A percentile compares a stretch with the other conserved stretches of the same genome.
Evolutionary conservation across 331 rosid species (phyloP).

Genomic region (Malus hybrid): DNA sequence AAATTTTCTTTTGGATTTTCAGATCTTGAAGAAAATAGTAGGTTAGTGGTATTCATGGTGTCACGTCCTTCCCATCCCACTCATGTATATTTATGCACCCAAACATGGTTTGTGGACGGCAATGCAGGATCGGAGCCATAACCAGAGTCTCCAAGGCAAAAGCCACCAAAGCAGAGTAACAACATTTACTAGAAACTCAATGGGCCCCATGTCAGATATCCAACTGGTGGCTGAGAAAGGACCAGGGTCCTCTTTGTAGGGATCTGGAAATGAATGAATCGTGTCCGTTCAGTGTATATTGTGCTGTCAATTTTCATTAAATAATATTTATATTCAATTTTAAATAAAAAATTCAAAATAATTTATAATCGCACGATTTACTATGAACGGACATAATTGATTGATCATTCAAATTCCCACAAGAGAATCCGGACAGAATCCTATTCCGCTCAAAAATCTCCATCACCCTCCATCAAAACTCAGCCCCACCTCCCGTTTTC

Average conservation of each 20-base stretch:
- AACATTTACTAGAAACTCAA: background rate
- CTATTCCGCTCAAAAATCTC: background rate
- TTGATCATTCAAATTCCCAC: too few relatives aligned
- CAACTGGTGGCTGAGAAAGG: constrained; percentile 41
- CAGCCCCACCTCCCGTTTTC: constrained; percentile 38
- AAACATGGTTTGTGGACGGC: background rate
- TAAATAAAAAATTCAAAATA: too few relatives aligned
- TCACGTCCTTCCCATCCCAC: background rate
- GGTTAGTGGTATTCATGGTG: background rate
- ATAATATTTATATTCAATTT: too few relatives aligned
- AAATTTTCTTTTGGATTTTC: too few relatives aligned
- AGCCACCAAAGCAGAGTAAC: background rate
- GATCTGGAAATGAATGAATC: too few relatives aligned
- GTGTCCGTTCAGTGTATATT: accelerated
- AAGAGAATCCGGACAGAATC: accelerated
- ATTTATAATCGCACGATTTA: accelerated
- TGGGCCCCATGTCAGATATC: constrained; percentile 40
- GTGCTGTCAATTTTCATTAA: too few relatives aligned
- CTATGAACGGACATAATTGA: accelerated
- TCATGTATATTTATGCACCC: background rate
- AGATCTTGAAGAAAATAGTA: background rate
- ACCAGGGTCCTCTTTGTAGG: too few relatives aligned
- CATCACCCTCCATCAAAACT: constrained; percentile 17
- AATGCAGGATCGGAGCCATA: background rate
- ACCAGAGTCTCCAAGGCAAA: background rate